phyloP scores from a whole-genome alignment of 2,329 filamentous ascomycete species.

The Ascochyta clinopodiicola region DNA sequence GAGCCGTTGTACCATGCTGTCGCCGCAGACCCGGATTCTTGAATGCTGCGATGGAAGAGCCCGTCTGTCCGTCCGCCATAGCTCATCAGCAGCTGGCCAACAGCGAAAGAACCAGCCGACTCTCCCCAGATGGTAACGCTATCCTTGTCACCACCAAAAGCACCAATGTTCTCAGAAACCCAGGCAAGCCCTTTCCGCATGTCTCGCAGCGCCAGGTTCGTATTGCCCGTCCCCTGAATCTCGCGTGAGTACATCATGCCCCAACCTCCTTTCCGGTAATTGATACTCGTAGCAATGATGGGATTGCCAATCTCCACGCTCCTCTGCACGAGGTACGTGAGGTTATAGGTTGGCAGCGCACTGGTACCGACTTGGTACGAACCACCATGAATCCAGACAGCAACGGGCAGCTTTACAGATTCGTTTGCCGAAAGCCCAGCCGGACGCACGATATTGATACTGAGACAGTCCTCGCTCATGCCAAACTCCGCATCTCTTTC shows the following conservation, averaged over 20 bases:
- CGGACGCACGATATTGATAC: conserved; percentile 67
- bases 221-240: conserved; percentile 56
- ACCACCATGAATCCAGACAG: conserved; percentile 66
- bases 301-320: conserved; percentile 47
- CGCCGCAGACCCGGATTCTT: conserved; percentile 47
- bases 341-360: conserved; percentile 63
- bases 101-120: conserved; percentile 52
- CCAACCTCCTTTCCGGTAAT: conserved; percentile 66
- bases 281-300: conserved; percentile 46
- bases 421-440: conserved; percentile 51
- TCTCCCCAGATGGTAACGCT: conserved; percentile 57
- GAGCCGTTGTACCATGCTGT: conserved; percentile 50
- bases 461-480: conserved; percentile 65
- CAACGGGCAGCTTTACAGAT: conserved; percentile 58
- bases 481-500: conserved; percentile 42
- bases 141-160: conserved; percentile 51
- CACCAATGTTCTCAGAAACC: conserved; percentile 53
- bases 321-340: conserved; percentile 64
- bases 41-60: conserved; percentile 48
- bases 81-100: conserved; percentile 45
- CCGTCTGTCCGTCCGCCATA: conserved; percentile 45
- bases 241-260: conserved; percentile 68
- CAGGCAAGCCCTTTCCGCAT: conserved; percentile 57
- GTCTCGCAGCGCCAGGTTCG: conserved; percentile 46
- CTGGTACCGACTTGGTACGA: conserved; percentile 53